Conservation (phyloP, 148 eudicot genomes). For the Oxyria digyna region DNA sequence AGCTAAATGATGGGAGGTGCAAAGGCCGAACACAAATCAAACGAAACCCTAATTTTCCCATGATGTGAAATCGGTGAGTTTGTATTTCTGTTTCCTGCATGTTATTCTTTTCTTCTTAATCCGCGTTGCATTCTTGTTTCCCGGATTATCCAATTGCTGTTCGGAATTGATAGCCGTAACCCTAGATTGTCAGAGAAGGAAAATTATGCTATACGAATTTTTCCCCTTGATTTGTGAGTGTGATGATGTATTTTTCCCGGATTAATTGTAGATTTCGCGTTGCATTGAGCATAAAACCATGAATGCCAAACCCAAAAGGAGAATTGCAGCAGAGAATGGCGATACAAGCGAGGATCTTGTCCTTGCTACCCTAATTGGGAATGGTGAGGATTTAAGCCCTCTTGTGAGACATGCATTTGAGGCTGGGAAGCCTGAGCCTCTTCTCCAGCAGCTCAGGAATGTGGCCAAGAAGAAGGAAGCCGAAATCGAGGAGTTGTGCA, state of each 20-base stretch:
- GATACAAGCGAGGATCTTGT: conserved; percentile 73
- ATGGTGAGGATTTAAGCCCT: conserved; percentile 88
- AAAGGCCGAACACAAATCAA: background rate
- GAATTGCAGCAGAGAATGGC: conserved; percentile 57
- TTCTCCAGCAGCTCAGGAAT: conserved; percentile 62
- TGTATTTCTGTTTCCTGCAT: background rate
- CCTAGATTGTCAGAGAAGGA: conserved; percentile 1
- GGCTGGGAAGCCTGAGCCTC: conserved; percentile 61
- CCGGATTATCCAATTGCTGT: background rate
- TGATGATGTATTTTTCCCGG: background rate
- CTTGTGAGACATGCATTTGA: conserved; percentile 80
- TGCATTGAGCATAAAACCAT: background rate
- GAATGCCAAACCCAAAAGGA: conserved; percentile 33
- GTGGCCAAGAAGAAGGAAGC: conserved; percentile 78
- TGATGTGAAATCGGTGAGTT: background rate
- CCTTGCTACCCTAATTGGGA: conserved; percentile 66
- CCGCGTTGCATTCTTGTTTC: background rate
- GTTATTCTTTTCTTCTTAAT: background rate
- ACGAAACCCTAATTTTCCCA: background rate
- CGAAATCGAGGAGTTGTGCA: conserved; percentile 89
- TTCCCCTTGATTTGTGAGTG: background rate
- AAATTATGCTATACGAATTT: background rate
- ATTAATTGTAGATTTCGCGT: background rate
- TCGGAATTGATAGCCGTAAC: background rate
- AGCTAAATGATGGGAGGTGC: background rate